Base-by-base conservation (phyloP, 129 eudicot genomes). In the Scalesia atractyloides region DNA sequence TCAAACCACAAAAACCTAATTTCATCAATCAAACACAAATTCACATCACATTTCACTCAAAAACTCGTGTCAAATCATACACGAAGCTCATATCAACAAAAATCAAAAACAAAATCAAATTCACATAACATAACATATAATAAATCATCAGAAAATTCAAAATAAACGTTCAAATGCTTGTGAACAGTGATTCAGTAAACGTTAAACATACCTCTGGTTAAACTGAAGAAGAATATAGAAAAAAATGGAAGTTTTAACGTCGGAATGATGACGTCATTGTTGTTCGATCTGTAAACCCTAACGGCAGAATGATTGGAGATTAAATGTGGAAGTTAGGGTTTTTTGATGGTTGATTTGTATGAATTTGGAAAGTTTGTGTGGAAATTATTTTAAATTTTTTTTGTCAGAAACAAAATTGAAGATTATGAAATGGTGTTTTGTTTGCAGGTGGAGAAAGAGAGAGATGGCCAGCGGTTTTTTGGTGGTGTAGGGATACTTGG, bases 401-500 rank as follows among this genome's bases (percentile, higher is more conserved):
- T 72, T 61, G 48, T 73, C 47, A 1, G 57, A 59, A 20, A 41
- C 10, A 41, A 41, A 41, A 41, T 41, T 41, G 46, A 20, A 56
- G 19, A 19, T 11, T 56, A 7, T 16, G 33, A 30, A 57, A 57
- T 57, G 12, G 22, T 57, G 22, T 9, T 57, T 10, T 57, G 10
- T 7, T 24, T 22, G 37, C 17, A 26, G 18, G 47, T 30, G 70
- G 62, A 36, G 82, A 70, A 26, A 53, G 69, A 71, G 63, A 22
- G 57, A 70, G 77, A 76, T 63, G 78, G 77, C 80, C 74, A 66
- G 69, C 76, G 75, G 81, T 72, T 37, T 80, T 80, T 77, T 70
- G 83, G 82, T 83, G 87, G 87, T 71, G 56, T 65, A 49, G 81
- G 34, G 34, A 30, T 30, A 73, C 73, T 74, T 46, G 83, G 80